These are phyloP conservation scores for Reutealis trisperma DNA, from an alignment of 345 rosid species.

Conservation along the genomic window DNA sequence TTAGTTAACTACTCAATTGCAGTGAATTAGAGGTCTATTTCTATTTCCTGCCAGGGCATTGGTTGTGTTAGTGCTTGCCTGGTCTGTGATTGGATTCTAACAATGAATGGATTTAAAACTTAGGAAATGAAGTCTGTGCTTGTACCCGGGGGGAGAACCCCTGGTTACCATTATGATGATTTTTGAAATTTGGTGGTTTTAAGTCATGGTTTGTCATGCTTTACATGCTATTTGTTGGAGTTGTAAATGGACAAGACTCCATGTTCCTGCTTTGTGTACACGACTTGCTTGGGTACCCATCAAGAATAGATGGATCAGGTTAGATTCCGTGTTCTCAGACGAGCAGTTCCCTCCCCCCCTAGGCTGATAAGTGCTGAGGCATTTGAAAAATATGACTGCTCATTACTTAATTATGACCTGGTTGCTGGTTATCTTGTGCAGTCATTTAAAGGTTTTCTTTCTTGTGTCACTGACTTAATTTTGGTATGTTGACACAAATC, in stretches of 20 bases:
- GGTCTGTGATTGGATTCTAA: neutral
- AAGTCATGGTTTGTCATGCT: neutral
- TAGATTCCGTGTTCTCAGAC: neutral
- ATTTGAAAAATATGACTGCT: conserved; percentile 2
- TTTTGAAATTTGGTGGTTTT: neutral
- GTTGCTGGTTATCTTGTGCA: neutral
- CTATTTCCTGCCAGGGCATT: neutral
- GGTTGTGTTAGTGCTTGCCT: neutral
- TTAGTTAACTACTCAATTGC: too few species aligned
- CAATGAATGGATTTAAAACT: neutral
- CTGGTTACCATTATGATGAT: neutral
- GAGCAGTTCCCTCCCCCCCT: neutral
- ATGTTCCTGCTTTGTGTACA: neutral
- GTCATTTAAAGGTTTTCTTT: neutral
- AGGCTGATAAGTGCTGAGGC: neutral
- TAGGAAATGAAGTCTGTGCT: neutral
- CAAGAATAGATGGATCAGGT: neutral
- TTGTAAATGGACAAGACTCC: neutral
- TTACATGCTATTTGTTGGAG: neutral
- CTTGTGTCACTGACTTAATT: neutral
- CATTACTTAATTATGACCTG: neutral
- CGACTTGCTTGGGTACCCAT: neutral
- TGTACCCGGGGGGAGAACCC: neutral
- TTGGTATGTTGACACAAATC: neutral
- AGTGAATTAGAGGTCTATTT: neutral